phyloP scores from a whole-genome alignment of 306 rosid genomes.

The Cicer pinnatifidum region DNA sequence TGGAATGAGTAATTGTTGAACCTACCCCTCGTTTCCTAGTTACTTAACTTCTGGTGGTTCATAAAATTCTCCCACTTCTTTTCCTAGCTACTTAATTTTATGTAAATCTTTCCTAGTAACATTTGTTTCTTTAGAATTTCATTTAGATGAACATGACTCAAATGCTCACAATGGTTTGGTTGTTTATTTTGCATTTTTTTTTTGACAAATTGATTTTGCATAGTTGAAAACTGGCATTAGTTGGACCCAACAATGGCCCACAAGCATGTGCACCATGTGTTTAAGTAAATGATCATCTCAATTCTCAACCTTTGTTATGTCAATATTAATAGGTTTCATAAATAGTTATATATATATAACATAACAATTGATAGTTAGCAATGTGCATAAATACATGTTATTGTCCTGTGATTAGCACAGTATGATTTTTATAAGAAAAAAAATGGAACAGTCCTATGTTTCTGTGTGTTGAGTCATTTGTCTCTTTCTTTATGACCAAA shows the following conservation, averaged over 20 bases:
- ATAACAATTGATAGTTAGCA: slow-evolving; percentile 28
- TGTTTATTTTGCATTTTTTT: slow-evolving; percentile 22
- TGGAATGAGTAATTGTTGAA: slow-evolving; percentile 42
- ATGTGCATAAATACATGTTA: slow-evolving; percentile 25
- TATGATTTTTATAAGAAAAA: slow-evolving; percentile 34
- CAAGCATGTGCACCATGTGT: slow-evolving; percentile 53
- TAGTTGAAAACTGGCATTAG: slow-evolving; percentile 44
- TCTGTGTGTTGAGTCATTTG: slow-evolving; percentile 45
- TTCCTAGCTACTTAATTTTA: neutral
- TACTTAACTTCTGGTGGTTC: slow-evolving; percentile 35
- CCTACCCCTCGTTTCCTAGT: slow-evolving; percentile 42
- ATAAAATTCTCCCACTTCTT: slow-evolving; percentile 5
- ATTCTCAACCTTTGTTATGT: slow-evolving; percentile 21
- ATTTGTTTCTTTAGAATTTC: slow-evolving; percentile 29
- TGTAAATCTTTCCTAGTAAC: slow-evolving; percentile 13
- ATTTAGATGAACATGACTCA: slow-evolving; percentile 21
- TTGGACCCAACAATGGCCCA: slow-evolving; percentile 42
- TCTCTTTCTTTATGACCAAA: slow-evolving; percentile 49
- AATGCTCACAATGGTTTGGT: slow-evolving; percentile 33
- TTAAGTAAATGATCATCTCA: slow-evolving; percentile 25
- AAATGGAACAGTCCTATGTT: slow-evolving; percentile 28
- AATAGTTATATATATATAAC: slow-evolving; percentile 10
- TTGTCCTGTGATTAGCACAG: neutral
- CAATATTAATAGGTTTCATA: neutral
- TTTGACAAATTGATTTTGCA: slow-evolving; percentile 12